These are phyloP conservation scores for Tilletia horrida DNA, from an alignment of 1,284 basidiomycete species.

Conservation along the genomic window DNA sequence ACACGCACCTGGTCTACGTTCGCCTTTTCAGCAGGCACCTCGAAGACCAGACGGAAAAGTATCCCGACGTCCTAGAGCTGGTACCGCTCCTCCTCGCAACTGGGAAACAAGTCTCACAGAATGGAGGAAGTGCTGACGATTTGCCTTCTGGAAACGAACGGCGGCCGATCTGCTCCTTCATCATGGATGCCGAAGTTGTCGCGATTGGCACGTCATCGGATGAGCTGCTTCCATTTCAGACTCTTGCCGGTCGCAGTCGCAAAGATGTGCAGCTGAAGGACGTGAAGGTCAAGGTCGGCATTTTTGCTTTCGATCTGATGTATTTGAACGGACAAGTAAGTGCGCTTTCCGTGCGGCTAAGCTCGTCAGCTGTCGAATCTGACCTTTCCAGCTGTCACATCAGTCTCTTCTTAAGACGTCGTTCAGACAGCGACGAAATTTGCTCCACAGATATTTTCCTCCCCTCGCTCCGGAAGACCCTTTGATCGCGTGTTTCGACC, in stretches of 20 bases:
- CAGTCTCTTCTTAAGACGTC: constrained; percentile 70
- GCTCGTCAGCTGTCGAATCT: not conserved
- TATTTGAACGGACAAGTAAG: constrained; percentile 56
- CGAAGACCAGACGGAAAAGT: constrained; percentile 85
- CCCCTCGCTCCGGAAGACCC: constrained; percentile 55
- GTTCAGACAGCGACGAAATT: constrained; percentile 69
- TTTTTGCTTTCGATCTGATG: constrained; percentile 51
- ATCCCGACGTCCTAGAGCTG: constrained; percentile 73
- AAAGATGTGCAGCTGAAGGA: constrained; percentile 48
- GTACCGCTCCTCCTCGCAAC: constrained; percentile 50
- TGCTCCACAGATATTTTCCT: constrained; percentile 62
- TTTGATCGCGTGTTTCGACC: constrained; percentile 67
- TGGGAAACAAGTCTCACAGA: not conserved
- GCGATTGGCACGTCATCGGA: constrained; percentile 37
- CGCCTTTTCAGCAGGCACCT: constrained; percentile 82
- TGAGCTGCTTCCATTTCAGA: constrained; percentile 50
- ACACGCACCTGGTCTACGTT: constrained; percentile 58
- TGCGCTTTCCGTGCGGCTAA: not conserved
- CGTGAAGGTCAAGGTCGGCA: constrained; percentile 50
- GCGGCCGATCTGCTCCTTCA: constrained; percentile 65
- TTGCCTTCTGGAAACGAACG: constrained; percentile 2
- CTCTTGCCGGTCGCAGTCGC: constrained; percentile 38
- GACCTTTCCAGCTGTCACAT: not conserved
- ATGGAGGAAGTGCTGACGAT: constrained; percentile 15
- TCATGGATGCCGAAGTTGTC: constrained; percentile 73